Evolutionary conservation across 2,329 filamentous ascomycete genomes (phyloP), one percentile per base, ranked within the genome.

Genomic region (Macrophomina tecta): DNA sequence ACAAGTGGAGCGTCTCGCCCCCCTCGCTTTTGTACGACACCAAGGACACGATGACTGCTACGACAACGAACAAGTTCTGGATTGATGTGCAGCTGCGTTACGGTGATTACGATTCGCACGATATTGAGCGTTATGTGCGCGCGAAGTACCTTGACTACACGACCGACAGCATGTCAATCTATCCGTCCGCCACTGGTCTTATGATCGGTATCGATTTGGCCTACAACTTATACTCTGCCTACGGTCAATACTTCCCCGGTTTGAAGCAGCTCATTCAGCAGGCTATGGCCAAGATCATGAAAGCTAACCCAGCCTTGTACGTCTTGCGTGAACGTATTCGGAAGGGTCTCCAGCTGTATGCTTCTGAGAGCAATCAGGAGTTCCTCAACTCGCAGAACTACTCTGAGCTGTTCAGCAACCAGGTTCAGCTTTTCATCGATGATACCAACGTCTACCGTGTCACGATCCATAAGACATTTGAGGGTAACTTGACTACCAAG

Each of bases 241-340:
- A 97, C 73, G 95, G 95, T 62, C 94, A 97, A 82, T 99, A 97
- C 83, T 99, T 99, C 89, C 95, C 95, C 56, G 95, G 95, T 75
- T 82, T 99, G 69, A 99, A 99, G 85, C 91, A 93, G 56, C 87
- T 99, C 30, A 85, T 99, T 32, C 96, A 99, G 80, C 94, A 98
- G 79, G 95, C 96, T 5, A 99, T 99, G 96, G 93, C 93, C 58
- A 99, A 99, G 89, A 89, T 99, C 77, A 99, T 99, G 95, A 99
- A 99, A 82, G 94, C 95, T 45, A 99, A 99, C 76, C 95, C 95
- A 16, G 95, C 95, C 2, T 82, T 99, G 38, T 99, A 98, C 77
- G 95, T 99, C 62, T 83, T 99, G 68, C 91, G 95, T 68, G 95
- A 99, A 82, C 95, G 95, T 86, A 99, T 99, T 70, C 89, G 96